Conservation (phyloP, 768 basidiomycete species). For the Boletus vermiculosoides region DNA sequence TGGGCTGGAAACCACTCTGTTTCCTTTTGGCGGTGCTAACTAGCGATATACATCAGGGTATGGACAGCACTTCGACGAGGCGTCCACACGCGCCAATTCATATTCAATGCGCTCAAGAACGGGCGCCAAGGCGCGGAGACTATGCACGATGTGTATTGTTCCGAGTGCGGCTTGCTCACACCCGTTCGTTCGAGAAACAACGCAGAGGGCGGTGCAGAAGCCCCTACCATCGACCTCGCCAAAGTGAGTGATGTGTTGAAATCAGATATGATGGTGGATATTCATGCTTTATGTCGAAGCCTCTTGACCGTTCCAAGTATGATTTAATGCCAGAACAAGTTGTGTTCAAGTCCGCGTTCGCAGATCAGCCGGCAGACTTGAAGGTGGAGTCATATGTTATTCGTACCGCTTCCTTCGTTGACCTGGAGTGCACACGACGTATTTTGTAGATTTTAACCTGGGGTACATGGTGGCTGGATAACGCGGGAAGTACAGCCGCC, state of each 20-base stretch:
- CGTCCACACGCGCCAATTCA: conserved; percentile 11
- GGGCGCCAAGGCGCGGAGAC: conserved; percentile 13
- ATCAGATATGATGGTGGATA: neutral
- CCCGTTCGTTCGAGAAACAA: conserved; percentile 6
- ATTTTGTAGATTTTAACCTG: neutral
- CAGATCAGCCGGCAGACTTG: neutral
- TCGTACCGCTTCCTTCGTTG: neutral
- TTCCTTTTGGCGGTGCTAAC: neutral
- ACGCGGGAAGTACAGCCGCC: neutral
- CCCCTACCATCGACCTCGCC: conserved; percentile 7
- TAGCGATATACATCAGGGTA: neutral
- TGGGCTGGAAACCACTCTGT: neutral
- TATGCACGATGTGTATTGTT: conserved; percentile 15
- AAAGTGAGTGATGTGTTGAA: neutral
- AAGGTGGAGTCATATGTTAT: neutral
- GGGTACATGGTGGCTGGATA: neutral
- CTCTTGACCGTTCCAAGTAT: neutral
- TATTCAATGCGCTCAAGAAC: conserved; percentile 11
- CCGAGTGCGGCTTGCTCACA: conserved; percentile 12
- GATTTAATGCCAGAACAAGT: neutral
- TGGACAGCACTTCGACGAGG: conserved; percentile 16
- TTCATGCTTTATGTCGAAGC: neutral
- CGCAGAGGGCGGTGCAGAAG: conserved; percentile 9
- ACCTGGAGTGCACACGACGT: neutral
- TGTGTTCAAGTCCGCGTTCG: neutral